phyloP scores from a whole-genome alignment of 495 filamentous ascomycete genomes.

The Tuber brumale region DNA sequence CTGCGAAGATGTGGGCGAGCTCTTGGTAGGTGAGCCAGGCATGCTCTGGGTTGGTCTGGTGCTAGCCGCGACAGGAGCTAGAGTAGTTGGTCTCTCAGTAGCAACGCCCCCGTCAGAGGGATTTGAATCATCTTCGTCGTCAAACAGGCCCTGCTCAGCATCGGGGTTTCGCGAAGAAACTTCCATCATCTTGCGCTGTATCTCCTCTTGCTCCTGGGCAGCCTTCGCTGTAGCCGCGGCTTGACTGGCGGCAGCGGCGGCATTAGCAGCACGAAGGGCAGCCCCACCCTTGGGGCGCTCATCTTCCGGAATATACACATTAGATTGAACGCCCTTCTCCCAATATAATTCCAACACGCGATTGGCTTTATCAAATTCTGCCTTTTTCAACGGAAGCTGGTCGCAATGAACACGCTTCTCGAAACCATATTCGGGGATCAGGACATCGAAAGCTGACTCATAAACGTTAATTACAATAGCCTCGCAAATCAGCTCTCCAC shows the following conservation, averaged over 20 bases:
- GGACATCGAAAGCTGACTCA: slow-evolving; percentile 95
- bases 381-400: slow-evolving; percentile 95
- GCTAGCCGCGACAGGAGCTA: slow-evolving; percentile 28
- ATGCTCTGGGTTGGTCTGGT: slow-evolving; percentile 89
- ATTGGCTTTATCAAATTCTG: slow-evolving; percentile 92
- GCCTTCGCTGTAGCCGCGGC: slow-evolving; percentile 72
- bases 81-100: slow-evolving; percentile 35
- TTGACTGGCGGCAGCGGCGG: slow-evolving; percentile 66
- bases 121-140: slow-evolving; percentile 84
- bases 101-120: slow-evolving; percentile 45
- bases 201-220: slow-evolving; percentile 76
- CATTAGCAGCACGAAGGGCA: slow-evolving; percentile 61
- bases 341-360: slow-evolving; percentile 92
- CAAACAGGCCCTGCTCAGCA: slow-evolving; percentile 87
- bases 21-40: slow-evolving; percentile 81
- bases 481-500: slow-evolving; percentile 90
- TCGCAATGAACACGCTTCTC: slow-evolving; percentile 99
- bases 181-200: slow-evolving; percentile 81
- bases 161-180: slow-evolving; percentile 84
- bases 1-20: slow-evolving; percentile 59
- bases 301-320: slow-evolving; percentile 92
- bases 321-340: slow-evolving; percentile 98
- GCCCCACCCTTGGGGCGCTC: slow-evolving; percentile 78
- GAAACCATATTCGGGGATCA: slow-evolving; percentile 97
- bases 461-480: slow-evolving; percentile 96